These are phyloP conservation scores for Gnomoniopsis smithogilvyi DNA, from an alignment of 2,329 filamentous ascomycete genomes.

Conservation along the genomic window DNA sequence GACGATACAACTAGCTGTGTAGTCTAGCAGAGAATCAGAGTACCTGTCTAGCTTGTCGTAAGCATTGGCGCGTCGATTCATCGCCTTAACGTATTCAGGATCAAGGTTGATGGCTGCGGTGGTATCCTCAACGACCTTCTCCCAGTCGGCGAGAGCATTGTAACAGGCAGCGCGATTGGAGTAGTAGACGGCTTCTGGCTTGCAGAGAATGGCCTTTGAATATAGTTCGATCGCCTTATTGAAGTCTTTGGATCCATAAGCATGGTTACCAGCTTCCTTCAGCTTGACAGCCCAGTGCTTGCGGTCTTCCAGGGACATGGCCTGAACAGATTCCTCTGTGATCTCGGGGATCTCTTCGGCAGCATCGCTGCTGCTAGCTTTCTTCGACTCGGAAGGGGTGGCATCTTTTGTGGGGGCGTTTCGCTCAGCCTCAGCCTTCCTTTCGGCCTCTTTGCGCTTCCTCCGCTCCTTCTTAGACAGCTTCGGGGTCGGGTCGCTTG, in stretches of 20 bases:
- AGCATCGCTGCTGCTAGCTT: constrained; percentile 51
- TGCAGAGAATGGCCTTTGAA: constrained; percentile 93
- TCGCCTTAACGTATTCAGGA: constrained; percentile 92
- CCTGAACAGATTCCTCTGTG: constrained; percentile 52
- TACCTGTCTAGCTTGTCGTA: constrained; percentile 91
- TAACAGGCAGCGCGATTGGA: constrained; percentile 98
- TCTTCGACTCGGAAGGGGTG: constrained; percentile 34
- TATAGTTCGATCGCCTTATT: constrained; percentile 92
- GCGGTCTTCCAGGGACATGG: constrained; percentile 61
- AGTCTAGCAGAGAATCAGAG: constrained; percentile 93
- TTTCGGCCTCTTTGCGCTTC: constrained; percentile 78
- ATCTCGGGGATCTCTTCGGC: constrained; percentile 70
- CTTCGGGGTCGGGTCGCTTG: constrained; percentile 61
- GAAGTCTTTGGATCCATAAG: constrained; percentile 92
- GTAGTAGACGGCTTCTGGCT: constrained; percentile 96
- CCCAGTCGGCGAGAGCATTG: constrained; percentile 89
- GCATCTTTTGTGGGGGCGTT: constrained; percentile 31
- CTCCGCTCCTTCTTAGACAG: constrained; percentile 86
- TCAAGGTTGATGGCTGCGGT: constrained; percentile 92
- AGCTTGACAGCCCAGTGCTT: constrained; percentile 87
- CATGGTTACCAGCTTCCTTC: constrained; percentile 94
- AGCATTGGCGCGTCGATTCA: constrained; percentile 93
- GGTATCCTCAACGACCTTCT: constrained; percentile 95
- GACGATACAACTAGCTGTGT: constrained; percentile 98
- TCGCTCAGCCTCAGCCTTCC: constrained; percentile 47